These are phyloP conservation scores for Podaxis sp. DNA, from an alignment of 768 basidiomycete species.

Conservation along the genomic window DNA sequence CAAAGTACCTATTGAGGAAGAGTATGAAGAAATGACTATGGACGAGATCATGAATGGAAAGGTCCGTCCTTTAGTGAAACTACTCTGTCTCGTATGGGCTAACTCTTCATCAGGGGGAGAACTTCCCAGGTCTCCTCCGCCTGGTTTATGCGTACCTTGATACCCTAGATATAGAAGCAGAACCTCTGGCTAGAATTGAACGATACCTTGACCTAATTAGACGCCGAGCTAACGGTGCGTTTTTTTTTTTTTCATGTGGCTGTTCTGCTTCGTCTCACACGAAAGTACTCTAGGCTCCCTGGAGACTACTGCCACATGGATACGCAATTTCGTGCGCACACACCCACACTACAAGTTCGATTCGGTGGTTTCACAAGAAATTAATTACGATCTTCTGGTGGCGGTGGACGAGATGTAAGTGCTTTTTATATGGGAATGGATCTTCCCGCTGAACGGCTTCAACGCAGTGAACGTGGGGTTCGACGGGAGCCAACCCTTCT, in stretches of 20 bases:
- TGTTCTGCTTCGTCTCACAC: background rate
- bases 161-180: conserved; percentile 72
- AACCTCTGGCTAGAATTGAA: conserved; percentile 59
- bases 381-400: conserved; percentile 91
- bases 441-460: background rate
- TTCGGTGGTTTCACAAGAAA: conserved; percentile 87
- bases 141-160: conserved; percentile 84
- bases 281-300: conserved; percentile 55
- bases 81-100: background rate
- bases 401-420: conserved; percentile 92
- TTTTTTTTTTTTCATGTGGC: background rate
- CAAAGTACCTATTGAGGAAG: conserved; percentile 57
- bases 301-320: conserved; percentile 89
- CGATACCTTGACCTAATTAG: conserved; percentile 81
- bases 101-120: conserved; percentile 41
- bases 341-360: conserved; percentile 93
- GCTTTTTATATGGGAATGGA: background rate
- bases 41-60: conserved; percentile 95
- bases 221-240: conserved; percentile 74
- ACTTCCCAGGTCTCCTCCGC: conserved; percentile 79
- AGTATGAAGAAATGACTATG: conserved; percentile 91
- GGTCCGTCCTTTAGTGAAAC: conserved; percentile 35
- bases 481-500: conserved; percentile 59
- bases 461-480: conserved; percentile 65
- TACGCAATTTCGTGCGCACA: conserved; percentile 83